Percentiles rank a stretch among this genome's conserved stretches.
Evolutionary conservation across 2,329 filamentous ascomycete genomes (phyloP).

Genomic region (Pyrenochaeta sp.): DNA sequence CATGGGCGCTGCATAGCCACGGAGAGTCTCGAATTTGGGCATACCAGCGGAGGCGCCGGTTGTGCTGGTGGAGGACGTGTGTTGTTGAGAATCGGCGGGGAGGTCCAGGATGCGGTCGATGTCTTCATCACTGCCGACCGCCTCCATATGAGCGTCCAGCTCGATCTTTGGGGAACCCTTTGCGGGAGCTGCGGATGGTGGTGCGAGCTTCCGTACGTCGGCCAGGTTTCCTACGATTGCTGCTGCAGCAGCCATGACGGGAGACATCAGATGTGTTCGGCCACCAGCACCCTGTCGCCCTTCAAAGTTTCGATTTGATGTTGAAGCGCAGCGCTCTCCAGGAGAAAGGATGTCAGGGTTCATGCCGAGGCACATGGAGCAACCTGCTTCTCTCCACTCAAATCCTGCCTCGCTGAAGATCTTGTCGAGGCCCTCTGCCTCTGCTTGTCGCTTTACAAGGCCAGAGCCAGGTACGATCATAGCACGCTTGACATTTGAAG

Average conservation of each 20-base stretch:
- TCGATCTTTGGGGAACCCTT: slow-evolving; percentile 66
- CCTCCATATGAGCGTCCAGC: slow-evolving; percentile 66
- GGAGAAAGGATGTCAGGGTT: slow-evolving; percentile 97
- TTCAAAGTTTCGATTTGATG: slow-evolving; percentile 97
- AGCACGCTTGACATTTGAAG: slow-evolving; percentile 87
- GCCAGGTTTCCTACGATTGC: slow-evolving; percentile 90
- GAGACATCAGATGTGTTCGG: slow-evolving; percentile 94
- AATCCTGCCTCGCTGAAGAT: slow-evolving; percentile 93
- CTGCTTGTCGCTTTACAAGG: slow-evolving; percentile 89
- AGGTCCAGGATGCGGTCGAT: slow-evolving; percentile 70
- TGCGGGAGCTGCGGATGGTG: slow-evolving; percentile 52
- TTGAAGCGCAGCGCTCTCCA: slow-evolving; percentile 91
- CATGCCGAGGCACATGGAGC: slow-evolving; percentile 99
- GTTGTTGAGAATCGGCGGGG: slow-evolving; percentile 71
- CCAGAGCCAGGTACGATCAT: slow-evolving; percentile 98
- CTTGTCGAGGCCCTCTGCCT: slow-evolving; percentile 90
- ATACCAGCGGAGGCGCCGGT: slow-evolving; percentile 68
- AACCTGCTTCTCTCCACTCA: slow-evolving; percentile 97
- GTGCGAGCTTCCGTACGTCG: slow-evolving; percentile 83
- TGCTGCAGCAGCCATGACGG: slow-evolving; percentile 93
- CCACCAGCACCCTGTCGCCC: slow-evolving; percentile 92
- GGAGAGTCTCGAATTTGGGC: slow-evolving; percentile 82
- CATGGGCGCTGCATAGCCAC: slow-evolving; percentile 87
- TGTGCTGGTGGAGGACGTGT: slow-evolving; percentile 65
- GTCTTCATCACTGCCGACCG: slow-evolving; percentile 68